phyloP scores from a whole-genome alignment of 306 rosid species.

The Adenanthera pavonina region DNA sequence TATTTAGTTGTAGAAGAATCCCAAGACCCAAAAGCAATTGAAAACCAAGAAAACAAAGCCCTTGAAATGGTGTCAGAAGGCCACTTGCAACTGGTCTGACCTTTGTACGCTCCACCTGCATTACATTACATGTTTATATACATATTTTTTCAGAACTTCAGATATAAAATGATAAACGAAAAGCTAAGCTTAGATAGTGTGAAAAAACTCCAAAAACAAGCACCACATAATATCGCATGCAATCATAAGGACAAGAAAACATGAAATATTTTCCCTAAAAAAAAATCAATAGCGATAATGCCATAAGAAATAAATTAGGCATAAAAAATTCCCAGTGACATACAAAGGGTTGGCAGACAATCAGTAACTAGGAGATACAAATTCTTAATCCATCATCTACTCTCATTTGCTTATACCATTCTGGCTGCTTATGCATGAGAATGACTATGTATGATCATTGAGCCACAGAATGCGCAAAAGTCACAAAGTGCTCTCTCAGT shows the following conservation, averaged over 20 bases:
- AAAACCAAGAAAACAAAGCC: conserved; percentile 84
- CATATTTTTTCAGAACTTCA: conserved; percentile 31
- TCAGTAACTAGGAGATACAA: background rate
- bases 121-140: conserved; percentile 37
- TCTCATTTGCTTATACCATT: background rate
- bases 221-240: conserved; percentile 6
- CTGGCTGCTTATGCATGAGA: background rate
- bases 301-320: conserved; percentile 10
- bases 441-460: background rate
- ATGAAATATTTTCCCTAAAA: conserved; percentile 9
- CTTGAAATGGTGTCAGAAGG: conserved; percentile 83
- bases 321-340: conserved; percentile 21
- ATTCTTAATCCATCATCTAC: conserved; percentile 11
- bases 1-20: conserved; percentile 80
- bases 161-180: conserved; percentile 9
- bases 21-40: conserved; percentile 91
- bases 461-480: background rate
- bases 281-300: conserved; percentile 6
- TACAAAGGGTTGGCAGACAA: background rate
- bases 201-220: conserved; percentile 17
- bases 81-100: conserved; percentile 91
- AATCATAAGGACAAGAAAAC: conserved; percentile 25
- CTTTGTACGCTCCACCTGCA: conserved; percentile 95
- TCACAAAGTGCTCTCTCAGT: background rate
- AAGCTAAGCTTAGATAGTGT: background rate